phyloP scores from a whole-genome alignment of 192 early-diverging fungal genomes.

The Linnemannia schmuckeri region DNA sequence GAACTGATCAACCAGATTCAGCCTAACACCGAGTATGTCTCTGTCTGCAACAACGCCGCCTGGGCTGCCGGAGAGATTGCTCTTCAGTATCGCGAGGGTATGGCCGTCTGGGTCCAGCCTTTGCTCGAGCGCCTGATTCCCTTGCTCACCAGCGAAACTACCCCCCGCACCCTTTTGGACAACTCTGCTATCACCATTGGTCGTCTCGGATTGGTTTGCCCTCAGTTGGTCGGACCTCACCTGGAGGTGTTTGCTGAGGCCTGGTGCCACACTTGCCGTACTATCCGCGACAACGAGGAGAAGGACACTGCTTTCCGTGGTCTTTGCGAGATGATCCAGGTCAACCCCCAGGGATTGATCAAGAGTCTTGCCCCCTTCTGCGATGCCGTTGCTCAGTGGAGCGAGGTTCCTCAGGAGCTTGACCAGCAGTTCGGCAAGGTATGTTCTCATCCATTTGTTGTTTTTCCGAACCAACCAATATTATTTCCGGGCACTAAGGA shows the following conservation, averaged over 20 bases:
- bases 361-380: constrained; percentile 83
- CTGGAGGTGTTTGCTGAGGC: constrained; percentile 85
- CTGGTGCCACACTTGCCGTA: constrained; percentile 85
- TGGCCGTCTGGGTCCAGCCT: constrained; percentile 83
- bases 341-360: constrained; percentile 88
- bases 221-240: constrained; percentile 86
- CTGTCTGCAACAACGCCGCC: constrained; percentile 97
- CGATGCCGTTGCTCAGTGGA: constrained; percentile 85
- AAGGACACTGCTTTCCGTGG: constrained; percentile 98
- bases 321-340: constrained; percentile 91
- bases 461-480: neutral
- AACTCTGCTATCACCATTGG: constrained; percentile 98
- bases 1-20: constrained; percentile 82
- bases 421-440: constrained; percentile 76
- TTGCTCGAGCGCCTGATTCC: constrained; percentile 89
- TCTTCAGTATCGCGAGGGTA: constrained; percentile 82
- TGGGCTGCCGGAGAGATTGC: constrained; percentile 99
- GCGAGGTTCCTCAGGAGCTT: constrained; percentile 71
- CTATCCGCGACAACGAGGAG: constrained; percentile 94
- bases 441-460: neutral
- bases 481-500: neutral
- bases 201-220: constrained; percentile 92
- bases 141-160: constrained; percentile 76
- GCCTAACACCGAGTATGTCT: constrained; percentile 79
- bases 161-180: constrained; percentile 86